These are phyloP conservation scores for Alternaria sp. DNA, from an alignment of 2,329 filamentous ascomycete species.

Conservation along the genomic window DNA sequence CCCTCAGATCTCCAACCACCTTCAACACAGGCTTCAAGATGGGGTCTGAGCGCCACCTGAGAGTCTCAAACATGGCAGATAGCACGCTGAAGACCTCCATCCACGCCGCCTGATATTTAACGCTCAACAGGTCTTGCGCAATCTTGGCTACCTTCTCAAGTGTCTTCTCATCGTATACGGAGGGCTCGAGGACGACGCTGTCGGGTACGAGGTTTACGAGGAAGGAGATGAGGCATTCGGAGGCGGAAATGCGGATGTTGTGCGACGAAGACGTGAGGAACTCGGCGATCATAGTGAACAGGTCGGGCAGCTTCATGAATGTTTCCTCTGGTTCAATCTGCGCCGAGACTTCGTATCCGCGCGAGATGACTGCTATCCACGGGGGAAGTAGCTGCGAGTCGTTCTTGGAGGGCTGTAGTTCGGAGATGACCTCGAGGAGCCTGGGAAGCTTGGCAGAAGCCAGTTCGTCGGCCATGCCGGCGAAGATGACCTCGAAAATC, in stretches of 20 bases:
- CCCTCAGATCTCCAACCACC: constrained; percentile 83
- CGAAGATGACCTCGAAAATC: constrained; percentile 96
- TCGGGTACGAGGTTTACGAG: constrained; percentile 87
- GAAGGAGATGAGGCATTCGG: constrained; percentile 93
- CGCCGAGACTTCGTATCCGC: constrained; percentile 91
- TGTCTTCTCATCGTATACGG: constrained; percentile 89
- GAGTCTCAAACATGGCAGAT: constrained; percentile 81
- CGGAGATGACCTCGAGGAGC: constrained; percentile 87
- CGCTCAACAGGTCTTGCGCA: constrained; percentile 76
- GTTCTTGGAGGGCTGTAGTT: constrained; percentile 88
- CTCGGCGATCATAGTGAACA: constrained; percentile 79
- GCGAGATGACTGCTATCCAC: constrained; percentile 94
- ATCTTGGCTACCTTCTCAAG: constrained; percentile 79
- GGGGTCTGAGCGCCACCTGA: constrained; percentile 84
- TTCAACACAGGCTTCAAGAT: constrained; percentile 77
- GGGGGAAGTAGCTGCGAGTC: constrained; percentile 94
- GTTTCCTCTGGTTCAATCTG: constrained; percentile 89
- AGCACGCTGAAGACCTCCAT: constrained; percentile 92
- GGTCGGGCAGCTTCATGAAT: constrained; percentile 84
- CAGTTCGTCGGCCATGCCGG: constrained; percentile 84
- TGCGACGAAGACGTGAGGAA: constrained; percentile 88
- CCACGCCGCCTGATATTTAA: constrained; percentile 95
- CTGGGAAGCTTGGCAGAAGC: constrained; percentile 88
- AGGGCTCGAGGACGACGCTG: constrained; percentile 83
- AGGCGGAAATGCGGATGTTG: constrained; percentile 92